phyloP scores from a whole-genome alignment of 2,329 filamentous ascomycete genomes.

The Lojkania enalia region DNA sequence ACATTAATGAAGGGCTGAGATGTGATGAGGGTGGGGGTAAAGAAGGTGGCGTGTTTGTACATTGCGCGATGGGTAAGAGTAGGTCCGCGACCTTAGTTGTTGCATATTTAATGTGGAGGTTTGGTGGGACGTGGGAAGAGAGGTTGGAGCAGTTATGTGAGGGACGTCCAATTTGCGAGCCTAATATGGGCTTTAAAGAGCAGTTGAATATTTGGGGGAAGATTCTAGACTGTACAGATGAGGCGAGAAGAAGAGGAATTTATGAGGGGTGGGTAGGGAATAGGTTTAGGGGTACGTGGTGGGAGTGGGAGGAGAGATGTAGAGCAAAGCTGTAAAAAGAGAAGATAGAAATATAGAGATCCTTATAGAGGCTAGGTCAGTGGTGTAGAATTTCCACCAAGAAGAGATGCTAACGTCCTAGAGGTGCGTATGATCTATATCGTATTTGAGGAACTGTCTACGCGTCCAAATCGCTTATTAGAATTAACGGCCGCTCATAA shows the following conservation, averaged over 20 bases:
- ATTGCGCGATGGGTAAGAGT: slow-evolving; percentile 43
- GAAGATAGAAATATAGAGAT: too few species aligned
- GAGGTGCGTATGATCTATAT: too few species aligned
- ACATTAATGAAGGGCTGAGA: slow-evolving; percentile 29
- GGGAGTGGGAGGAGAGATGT: slow-evolving; percentile 41
- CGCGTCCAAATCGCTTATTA: too few species aligned
- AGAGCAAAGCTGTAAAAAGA: too few species aligned
- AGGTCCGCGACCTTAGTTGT: slow-evolving; percentile 37
- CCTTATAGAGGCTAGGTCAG: too few species aligned
- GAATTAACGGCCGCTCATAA: too few species aligned
- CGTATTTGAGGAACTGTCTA: too few species aligned
- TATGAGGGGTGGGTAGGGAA: slow-evolving; percentile 40
- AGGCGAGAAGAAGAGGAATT: slow-evolving; percentile 25
- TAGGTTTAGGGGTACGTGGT: slow-evolving; percentile 40
- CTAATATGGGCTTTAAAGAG: slow-evolving; percentile 40
- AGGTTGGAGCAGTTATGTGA: slow-evolving; percentile 36
- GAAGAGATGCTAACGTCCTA: too few species aligned
- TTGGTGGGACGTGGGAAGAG: slow-evolving; percentile 16
- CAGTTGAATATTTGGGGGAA: slow-evolving; percentile 33
- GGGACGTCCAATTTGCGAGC: slow-evolving; percentile 39
- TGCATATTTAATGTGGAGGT: slow-evolving; percentile 40
- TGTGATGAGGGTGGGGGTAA: slow-evolving; percentile 1
- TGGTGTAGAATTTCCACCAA: too few species aligned
- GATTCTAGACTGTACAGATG: slow-evolving; percentile 28
- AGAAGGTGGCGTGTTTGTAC: slow-evolving; percentile 31